Base-by-base conservation (phyloP, 2,329 filamentous ascomycete species). In the Cryphonectria parasitica region DNA sequence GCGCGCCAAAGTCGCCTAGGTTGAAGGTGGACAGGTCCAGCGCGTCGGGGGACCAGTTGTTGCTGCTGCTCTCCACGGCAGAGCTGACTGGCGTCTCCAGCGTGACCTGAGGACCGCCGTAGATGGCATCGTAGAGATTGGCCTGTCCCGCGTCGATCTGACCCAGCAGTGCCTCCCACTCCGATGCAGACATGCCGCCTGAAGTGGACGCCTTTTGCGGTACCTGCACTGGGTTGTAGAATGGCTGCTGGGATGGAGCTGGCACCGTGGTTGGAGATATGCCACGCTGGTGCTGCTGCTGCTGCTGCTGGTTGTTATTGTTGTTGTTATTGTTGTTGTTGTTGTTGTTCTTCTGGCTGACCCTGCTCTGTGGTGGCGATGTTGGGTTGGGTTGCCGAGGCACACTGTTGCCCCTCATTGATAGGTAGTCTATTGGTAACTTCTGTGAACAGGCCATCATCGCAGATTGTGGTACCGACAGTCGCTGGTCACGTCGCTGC, bases 101-200 rank as follows among this genome's bases (percentile, higher is more conserved):
- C 4, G 81, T 82, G 72, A 83, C 80, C 62, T 84, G 84, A 13
- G 87, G 85, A 0, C 91, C 91, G 52, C 92, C 92, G 75, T 94
- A 94, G 69, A 94, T 93, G 56, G 90, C 91, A 77, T 94, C 91
- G 79, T 93, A 96, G n/a, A 97, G 91, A 77, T 95, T 97, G 68
- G 90, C 89, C 74, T 91, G 87, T 0, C 93, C 93, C 49, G 90
- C 90, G 75, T 97, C 94, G 78, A 97, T 89, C 31, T 91, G 91
- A 4, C 91, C 90, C 1, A 97, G 85, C 0, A 97, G 85, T 1
- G 91, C 89, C 79, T 97, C 94, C 94, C 94, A 97, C 75, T 96
- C 93, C 0, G 89, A 85, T 11, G 90, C 82, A 0, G 89, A 89
- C 17, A 91, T 85, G 22, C 81, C 82, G 3, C 78, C 73, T 76